Conservation (phyloP, 257 asterid species). For the Echites panduratus region DNA sequence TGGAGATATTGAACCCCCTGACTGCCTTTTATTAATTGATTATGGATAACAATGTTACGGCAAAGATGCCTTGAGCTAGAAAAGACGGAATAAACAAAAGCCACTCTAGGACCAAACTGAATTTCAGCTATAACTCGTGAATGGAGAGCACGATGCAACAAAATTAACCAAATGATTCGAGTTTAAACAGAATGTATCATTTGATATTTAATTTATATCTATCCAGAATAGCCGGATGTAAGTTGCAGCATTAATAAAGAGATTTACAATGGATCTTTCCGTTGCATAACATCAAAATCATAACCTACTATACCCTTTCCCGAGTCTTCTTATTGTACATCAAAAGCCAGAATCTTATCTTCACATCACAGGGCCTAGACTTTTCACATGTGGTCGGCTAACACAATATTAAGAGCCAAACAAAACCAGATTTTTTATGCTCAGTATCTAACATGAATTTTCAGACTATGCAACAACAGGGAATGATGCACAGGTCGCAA, state of each 20-base stretch:
- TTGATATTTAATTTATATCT: no score
- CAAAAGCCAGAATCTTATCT: neutral
- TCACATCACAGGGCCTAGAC: neutral
- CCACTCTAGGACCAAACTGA: neutral
- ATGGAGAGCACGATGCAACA: neutral
- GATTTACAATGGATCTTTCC: neutral
- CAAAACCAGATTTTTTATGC: neutral
- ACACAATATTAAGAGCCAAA: neutral
- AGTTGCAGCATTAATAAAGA: neutral
- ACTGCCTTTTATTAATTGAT: neutral
- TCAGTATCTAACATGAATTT: no score
- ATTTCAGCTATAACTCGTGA: neutral
- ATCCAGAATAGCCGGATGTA: neutral
- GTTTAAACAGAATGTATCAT: neutral
- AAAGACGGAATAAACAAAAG: no score
- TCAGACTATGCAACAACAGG: constrained; percentile 42
- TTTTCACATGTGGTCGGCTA: neutral
- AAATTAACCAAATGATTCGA: neutral
- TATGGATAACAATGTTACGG: neutral
- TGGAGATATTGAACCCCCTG: no score
- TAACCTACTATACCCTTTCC: neutral
- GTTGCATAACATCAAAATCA: neutral
- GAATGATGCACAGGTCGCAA: constrained; percentile 73
- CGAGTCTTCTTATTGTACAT: neutral
- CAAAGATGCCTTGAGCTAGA: neutral